Percentiles rank a stretch among this genome's conserved stretches.
phyloP scores from a whole-genome alignment of 2,329 filamentous ascomycete species.

The Cercospora sesami region DNA sequence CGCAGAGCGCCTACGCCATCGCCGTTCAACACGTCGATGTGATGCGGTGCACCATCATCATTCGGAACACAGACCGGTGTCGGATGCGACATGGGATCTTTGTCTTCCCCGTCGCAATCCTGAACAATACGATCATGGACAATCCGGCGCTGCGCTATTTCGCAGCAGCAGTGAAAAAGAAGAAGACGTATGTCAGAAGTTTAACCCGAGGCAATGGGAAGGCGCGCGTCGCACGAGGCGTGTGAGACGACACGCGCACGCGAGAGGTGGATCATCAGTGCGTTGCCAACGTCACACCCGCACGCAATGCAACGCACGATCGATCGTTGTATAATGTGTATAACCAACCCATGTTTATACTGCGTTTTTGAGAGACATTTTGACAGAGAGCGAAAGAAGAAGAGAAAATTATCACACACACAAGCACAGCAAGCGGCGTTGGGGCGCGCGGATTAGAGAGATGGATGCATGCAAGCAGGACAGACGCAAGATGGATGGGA shows the following conservation, averaged over 20 bases:
- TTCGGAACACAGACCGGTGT: conserved; percentile 9
- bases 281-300: not conserved
- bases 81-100: not conserved
- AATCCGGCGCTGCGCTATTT: not conserved
- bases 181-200: not conserved
- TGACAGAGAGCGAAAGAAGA: not conserved
- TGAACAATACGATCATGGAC: not conserved
- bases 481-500: not conserved
- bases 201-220: not conserved
- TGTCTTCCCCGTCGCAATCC: not conserved
- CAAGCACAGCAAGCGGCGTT: conserved; percentile 5
- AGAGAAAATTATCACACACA: not conserved
- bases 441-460: not conserved
- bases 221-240: not conserved
- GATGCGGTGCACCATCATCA: not conserved
- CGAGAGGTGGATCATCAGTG: conserved; percentile 1
- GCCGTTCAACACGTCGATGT: conserved; percentile 26
- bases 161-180: not conserved
- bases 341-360: conserved; percentile 4
- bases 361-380: not conserved
- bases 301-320: not conserved
- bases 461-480: not conserved
- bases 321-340: conserved; percentile 6
- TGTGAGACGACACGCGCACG: too few relatives aligned
- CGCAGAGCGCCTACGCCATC: conserved; percentile 29